Base-by-base conservation (phyloP, 371 early-diverging fungal genomes). In the Mucor mucedo region DNA sequence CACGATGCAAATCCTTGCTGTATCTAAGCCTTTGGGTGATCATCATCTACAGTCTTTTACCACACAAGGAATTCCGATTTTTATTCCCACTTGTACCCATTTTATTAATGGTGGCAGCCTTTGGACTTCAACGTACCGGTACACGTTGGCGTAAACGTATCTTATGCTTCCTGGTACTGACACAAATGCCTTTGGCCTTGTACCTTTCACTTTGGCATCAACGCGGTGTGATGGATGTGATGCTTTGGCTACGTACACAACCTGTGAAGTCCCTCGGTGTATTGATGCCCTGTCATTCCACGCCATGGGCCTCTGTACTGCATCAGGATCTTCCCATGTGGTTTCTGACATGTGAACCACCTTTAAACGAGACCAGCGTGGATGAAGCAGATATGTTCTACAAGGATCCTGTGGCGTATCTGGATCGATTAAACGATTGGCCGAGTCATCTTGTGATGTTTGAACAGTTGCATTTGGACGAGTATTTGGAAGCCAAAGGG, bases 201-300 rank as follows among this genome's bases (percentile, higher is more conserved):
- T 96, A 93, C 73, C 73, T 90, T 1, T 79, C 86, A 2, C 53
- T 83, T 5, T 84, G 90, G 53, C 98, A 98, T 76, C 95, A 96
- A 73, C 84, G 95, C 5, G 98, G 97, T n/a, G 95, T 95, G 0
- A 66, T 96, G 10, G 93, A 95, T 63, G 95, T 88, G 10, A 89
- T 93, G 86, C 52, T 72, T 0, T 93, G 87, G 79, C 53, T 96
- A 28, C 79, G 91, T 47, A 54, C 73, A 0, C 77, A 88, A 55
- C 71, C 76, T 0, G 49, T 38, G 2, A 28, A 59, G 2, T 73
- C 76, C 4, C 60, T 77, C 6, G 73, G 75, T 42, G 54, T 95
- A 59, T 63, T 96, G 40, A 97, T 95, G 95, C 97, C 98, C 1
- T 98, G 98, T 61, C 97, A 98, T 72, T 96, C 96, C 2, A 95